Conservation (phyloP, 257 asterid species). For the Jacaranda mimosifolia region DNA sequence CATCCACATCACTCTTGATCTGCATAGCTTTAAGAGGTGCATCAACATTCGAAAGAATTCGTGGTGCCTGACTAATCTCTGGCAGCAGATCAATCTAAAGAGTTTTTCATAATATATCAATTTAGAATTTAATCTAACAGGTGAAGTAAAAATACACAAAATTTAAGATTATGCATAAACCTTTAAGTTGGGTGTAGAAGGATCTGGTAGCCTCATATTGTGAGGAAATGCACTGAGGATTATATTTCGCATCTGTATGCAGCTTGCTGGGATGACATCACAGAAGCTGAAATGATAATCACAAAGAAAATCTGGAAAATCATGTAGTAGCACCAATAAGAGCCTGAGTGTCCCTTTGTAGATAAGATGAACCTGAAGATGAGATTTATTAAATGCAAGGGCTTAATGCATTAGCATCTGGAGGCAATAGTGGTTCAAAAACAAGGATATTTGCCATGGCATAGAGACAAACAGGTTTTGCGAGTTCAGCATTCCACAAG, state of each 20-base stretch:
- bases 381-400: constrained; percentile 29
- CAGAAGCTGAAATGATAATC: constrained; percentile 99
- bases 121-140: constrained; percentile 16
- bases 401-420: background rate
- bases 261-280: constrained; percentile 97
- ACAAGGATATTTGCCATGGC: background rate
- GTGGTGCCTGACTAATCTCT: constrained; percentile 86
- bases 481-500: constrained; percentile 91
- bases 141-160: constrained; percentile 5
- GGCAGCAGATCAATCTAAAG: constrained; percentile 84
- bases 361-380: constrained; percentile 73
- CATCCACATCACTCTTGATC: constrained; percentile 88
- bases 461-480: constrained; percentile 74
- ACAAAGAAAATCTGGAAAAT: constrained; percentile 97
- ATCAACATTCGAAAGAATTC: constrained; percentile 95
- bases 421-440: constrained; percentile 14
- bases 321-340: constrained; percentile 94
- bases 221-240: constrained; percentile 99
- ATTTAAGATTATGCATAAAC: constrained; percentile 36
- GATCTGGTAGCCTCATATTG: constrained; percentile 98
- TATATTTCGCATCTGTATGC: constrained; percentile 96
- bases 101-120: constrained; percentile 14
- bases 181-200: constrained; percentile 96
- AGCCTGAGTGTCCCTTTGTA: constrained; percentile 96
- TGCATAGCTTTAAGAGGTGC: constrained; percentile 86